Conservation (phyloP, 179 eudicot genomes). For the Silene coronaria region DNA sequence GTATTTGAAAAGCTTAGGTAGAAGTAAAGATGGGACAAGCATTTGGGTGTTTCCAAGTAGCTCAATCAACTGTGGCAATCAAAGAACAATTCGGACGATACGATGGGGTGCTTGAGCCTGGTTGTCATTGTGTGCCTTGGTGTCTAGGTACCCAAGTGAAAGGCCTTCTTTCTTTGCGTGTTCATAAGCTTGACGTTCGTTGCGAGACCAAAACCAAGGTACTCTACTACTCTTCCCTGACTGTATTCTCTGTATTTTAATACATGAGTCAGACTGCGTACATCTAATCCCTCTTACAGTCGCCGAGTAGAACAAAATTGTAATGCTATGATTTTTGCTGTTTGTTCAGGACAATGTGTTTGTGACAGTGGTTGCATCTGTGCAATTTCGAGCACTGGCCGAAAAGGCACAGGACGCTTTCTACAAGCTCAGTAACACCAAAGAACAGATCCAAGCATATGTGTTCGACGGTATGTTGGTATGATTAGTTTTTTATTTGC, state of each 20-base stretch:
- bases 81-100: constrained; percentile 30
- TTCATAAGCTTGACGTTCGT: constrained; percentile 35
- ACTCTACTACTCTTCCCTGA: no score
- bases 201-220: constrained; percentile 41
- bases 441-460: constrained; percentile 33
- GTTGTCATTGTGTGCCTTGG: constrained; percentile 37
- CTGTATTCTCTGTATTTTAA: no score
- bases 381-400: constrained; percentile 31
- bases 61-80: constrained; percentile 33
- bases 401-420: constrained; percentile 33
- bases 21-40: constrained; percentile 27
- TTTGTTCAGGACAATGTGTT: constrained; percentile 39
- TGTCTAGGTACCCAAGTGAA: constrained; percentile 28
- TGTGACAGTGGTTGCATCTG: constrained; percentile 37
- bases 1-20: neutral
- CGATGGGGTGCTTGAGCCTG: constrained; percentile 26
- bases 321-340: neutral
- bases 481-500: neutral
- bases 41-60: constrained; percentile 31
- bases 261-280: neutral
- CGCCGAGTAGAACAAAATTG: neutral
- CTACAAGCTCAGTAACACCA: constrained; percentile 32
- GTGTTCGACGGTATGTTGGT: constrained; percentile 37
- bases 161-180: constrained; percentile 30
- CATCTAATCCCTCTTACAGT: no score